Percentiles rank a stretch among this genome's conserved stretches.
Evolutionary conservation across 1,284 basidiomycete genomes (phyloP).

Genomic region (Ceratobasidium theobromae): DNA sequence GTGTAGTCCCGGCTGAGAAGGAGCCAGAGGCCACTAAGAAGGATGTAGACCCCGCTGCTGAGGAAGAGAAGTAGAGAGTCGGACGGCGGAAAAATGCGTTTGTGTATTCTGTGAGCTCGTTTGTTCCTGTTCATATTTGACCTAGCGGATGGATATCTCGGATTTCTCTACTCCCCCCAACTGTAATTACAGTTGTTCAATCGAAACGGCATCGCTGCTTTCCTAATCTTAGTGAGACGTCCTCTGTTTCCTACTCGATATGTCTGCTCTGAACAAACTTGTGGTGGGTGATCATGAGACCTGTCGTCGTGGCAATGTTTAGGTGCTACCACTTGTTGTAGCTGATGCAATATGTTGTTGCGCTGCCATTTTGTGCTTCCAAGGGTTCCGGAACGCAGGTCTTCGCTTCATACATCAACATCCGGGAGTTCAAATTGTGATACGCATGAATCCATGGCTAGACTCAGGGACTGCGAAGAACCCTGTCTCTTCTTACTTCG

Average conservation of each 20-base stretch:
- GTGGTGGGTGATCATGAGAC: too few relatives aligned
- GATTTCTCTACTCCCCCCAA: constrained; percentile 14
- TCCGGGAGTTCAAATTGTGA: too few relatives aligned
- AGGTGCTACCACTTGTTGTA: too few relatives aligned
- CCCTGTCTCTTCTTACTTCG: too few relatives aligned
- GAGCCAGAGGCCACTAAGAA: constrained; percentile 50
- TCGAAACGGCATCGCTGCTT: background rate
- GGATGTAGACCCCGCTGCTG: constrained; percentile 54
- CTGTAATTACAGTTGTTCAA: constrained; percentile 21
- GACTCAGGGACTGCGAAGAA: too few relatives aligned
- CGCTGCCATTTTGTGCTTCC: too few relatives aligned
- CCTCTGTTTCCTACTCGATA: background rate
- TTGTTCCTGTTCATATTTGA: constrained; percentile 28
- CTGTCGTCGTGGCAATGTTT: too few relatives aligned
- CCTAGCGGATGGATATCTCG: constrained; percentile 17
- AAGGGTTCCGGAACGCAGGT: too few relatives aligned
- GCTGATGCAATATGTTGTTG: too few relatives aligned
- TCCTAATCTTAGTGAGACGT: background rate
- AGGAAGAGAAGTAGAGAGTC: constrained; percentile 46
- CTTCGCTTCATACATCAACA: too few relatives aligned
- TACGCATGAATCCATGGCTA: too few relatives aligned
- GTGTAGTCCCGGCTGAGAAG: constrained; percentile 52
- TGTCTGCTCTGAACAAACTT: too few relatives aligned
- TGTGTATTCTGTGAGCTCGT: constrained; percentile 6
- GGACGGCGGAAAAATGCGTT: constrained; percentile 3